These are phyloP conservation scores for Setaria italica DNA, from an alignment of 202 grass and related monocot genomes.

Conservation along the genomic window DNA sequence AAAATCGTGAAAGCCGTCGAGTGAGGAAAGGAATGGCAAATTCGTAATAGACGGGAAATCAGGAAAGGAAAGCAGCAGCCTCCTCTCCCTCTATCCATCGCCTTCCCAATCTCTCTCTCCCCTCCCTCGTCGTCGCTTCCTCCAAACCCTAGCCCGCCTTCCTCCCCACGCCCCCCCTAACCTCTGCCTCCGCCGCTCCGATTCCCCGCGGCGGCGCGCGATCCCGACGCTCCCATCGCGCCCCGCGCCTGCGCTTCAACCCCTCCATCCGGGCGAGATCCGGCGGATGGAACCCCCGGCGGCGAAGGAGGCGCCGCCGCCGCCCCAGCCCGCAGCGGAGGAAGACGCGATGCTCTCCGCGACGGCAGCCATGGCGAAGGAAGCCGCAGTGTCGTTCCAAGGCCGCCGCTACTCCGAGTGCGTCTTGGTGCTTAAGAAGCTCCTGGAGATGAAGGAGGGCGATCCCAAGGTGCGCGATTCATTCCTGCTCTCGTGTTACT, in stretches of 20 bases:
- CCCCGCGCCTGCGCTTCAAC: conserved; percentile 11
- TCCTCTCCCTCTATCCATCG: conserved; percentile 26
- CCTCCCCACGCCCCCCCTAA: not conserved
- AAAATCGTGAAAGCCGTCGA: not conserved
- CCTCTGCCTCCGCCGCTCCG: conserved; percentile 37
- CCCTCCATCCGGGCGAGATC: conserved; percentile 46
- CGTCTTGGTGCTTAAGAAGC: conserved; percentile 68
- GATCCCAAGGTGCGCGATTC: conserved; percentile 75
- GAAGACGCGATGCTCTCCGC: conserved; percentile 72
- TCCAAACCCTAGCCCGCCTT: conserved; percentile 49
- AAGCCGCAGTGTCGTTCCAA: conserved; percentile 76
- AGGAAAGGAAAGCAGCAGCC: conserved; percentile 6
- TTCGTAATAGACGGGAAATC: conserved; percentile 20
- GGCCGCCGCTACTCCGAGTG: conserved; percentile 72
- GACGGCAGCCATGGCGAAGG: conserved; percentile 71
- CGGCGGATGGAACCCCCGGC: conserved; percentile 59
- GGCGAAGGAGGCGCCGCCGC: conserved; percentile 59
- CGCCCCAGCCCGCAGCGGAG: conserved; percentile 33
- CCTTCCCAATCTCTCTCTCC: conserved; percentile 8
- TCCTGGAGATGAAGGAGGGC: conserved; percentile 74
- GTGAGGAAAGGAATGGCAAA: conserved; percentile 11
- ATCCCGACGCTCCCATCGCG: not conserved
- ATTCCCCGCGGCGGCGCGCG: not conserved
- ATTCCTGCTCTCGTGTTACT: conserved; percentile 17
- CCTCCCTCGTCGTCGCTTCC: conserved; percentile 20